Conservation (phyloP, 78 protist species). For the Pigoraptor vietnamica region DNA sequence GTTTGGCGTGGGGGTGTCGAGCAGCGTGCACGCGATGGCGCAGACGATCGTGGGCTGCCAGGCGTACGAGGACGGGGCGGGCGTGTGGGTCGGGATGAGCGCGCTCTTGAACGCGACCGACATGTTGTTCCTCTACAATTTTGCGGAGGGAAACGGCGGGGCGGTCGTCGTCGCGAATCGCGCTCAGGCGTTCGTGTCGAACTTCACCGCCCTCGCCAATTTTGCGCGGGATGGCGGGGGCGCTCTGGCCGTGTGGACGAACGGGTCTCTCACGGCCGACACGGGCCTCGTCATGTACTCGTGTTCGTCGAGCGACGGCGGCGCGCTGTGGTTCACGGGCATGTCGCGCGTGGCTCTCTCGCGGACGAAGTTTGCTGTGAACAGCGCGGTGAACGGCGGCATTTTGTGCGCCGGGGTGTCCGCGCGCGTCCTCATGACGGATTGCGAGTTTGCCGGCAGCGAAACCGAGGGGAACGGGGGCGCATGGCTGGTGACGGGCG, state of each 20-base stretch:
- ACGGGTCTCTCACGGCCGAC: neutral
- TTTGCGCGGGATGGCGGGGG: neutral
- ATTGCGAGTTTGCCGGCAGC: neutral
- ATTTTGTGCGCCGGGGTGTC: neutral
- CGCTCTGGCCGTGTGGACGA: too few species aligned
- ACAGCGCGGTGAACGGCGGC: neutral
- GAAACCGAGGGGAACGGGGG: neutral
- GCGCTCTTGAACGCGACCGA: neutral
- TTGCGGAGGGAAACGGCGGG: neutral
- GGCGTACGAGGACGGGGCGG: neutral
- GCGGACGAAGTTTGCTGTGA: neutral
- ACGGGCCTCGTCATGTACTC: neutral
- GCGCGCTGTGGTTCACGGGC: neutral
- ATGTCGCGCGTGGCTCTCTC: neutral
- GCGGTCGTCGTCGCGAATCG: neutral
- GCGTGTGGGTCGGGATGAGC: neutral
- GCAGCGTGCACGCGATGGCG: neutral
- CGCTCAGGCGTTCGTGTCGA: neutral
- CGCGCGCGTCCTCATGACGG: neutral
- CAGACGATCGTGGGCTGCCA: neutral
- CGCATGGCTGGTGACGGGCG: neutral
- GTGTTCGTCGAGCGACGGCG: neutral
- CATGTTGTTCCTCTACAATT: neutral
- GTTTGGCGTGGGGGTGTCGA: neutral
- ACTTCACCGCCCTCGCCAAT: neutral